Conservation (phyloP, 1,139 yeast species). For the Geotrichum histeridarum region DNA sequence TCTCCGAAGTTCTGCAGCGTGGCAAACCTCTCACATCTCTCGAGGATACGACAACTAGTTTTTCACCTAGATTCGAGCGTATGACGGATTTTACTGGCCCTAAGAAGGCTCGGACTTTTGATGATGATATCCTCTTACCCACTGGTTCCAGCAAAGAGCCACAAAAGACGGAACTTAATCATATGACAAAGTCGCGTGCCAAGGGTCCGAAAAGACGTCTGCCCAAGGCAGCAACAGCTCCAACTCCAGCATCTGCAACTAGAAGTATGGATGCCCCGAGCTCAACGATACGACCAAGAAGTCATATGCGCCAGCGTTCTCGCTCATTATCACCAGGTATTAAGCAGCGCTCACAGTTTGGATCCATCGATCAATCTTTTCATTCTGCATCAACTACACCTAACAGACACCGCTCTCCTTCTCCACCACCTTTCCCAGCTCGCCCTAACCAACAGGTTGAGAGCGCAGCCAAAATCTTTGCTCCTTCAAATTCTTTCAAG, state of each 20-base stretch:
- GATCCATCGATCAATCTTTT: not conserved
- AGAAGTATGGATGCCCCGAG: not conserved
- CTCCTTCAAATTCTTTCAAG: conserved; percentile 1
- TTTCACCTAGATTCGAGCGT: conserved; percentile 20
- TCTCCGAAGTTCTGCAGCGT: conserved; percentile 19
- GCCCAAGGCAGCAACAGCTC: conserved; percentile 40
- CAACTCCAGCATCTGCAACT: not conserved
- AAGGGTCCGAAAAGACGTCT: conserved; percentile 72
- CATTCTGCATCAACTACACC: conserved; percentile 6
- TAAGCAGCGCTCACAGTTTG: not conserved
- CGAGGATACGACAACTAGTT: conserved; percentile 16
- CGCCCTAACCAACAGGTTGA: not conserved
- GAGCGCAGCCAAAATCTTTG: conserved; percentile 1
- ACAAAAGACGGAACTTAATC: conserved; percentile 42
- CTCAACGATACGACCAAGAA: not conserved
- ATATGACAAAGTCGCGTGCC: conserved; percentile 57
- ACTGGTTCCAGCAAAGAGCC: conserved; percentile 2
- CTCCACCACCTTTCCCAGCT: conserved; percentile 1
- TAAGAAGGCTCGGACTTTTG: conserved; percentile 18
- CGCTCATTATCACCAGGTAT: conserved; percentile 8
- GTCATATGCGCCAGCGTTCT: conserved; percentile 12
- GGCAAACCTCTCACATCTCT: conserved; percentile 17
- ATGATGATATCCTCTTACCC: conserved; percentile 7
- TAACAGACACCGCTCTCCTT: not conserved
- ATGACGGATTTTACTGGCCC: conserved; percentile 16